Percentiles rank a stretch among this genome's conserved stretches.
Conservation (phyloP, 805 yeast genomes). For the Barnettozyma vustinii region DNA sequence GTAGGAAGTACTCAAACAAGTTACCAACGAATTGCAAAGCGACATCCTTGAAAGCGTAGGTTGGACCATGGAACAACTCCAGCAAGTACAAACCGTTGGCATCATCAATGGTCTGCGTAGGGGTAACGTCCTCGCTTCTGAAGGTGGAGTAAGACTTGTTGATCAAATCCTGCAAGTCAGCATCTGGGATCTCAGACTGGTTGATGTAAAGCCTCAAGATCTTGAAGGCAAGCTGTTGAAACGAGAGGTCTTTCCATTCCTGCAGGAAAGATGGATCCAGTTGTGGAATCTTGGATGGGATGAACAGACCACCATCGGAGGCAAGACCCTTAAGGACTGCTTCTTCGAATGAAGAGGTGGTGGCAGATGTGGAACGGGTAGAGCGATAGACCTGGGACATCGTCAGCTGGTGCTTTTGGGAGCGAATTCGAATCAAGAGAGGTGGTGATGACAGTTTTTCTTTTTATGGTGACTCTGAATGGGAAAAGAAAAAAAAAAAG, state of each 20-base stretch:
- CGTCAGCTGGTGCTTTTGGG: conserved; percentile 4
- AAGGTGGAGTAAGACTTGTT: conserved; percentile 82
- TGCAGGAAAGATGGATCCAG: conserved; percentile 47
- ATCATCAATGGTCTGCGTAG: conserved; percentile 58
- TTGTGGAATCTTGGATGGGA: conserved; percentile 78
- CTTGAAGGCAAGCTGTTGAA: conserved; percentile 83
- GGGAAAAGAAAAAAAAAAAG: no score
- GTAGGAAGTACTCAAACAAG: conserved; percentile 85
- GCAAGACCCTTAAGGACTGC: conserved; percentile 90
- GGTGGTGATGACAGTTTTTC: neutral
- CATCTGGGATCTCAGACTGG: conserved; percentile 64
- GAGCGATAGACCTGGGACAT: conserved; percentile 67
- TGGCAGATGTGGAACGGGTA: conserved; percentile 56
- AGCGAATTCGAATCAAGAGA: neutral
- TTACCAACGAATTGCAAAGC: conserved; percentile 98
- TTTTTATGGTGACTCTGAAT: neutral
- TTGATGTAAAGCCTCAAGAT: conserved; percentile 77
- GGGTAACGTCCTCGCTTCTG: conserved; percentile 85
- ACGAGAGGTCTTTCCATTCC: conserved; percentile 69
- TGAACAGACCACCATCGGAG: conserved; percentile 91
- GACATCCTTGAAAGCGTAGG: conserved; percentile 98
- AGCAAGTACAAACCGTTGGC: conserved; percentile 61
- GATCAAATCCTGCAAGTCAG: conserved; percentile 60
- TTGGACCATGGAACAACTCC: conserved; percentile 98
- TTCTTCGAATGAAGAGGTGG: conserved; percentile 65